Base-by-base conservation (phyloP, 441 rosid genomes). In the Brassica balearica region DNA sequence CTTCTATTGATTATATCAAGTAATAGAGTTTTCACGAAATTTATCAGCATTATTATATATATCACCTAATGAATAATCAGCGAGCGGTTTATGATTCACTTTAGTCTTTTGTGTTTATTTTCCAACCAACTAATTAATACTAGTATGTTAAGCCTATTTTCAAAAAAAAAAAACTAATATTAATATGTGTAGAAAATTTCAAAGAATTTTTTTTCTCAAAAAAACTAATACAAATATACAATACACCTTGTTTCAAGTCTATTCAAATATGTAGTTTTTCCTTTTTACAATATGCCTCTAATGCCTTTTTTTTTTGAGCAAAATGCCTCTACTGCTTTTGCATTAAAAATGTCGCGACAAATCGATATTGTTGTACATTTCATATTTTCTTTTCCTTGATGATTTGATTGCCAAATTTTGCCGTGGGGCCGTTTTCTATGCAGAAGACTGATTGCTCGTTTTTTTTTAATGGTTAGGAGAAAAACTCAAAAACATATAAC, bases 341-440 rank as follows among this genome's bases (percentile, higher is more conserved):
- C 59, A 29, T 60, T 17, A 46, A 19, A 43, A 46, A 27, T 48
- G 60, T 29, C 23, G 48, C 15, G 68, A 62, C 66, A 71, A 36
- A 23, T n/a, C 41, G 22, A 32, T 76, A 15, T 6, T 14, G 32
- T 23, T 61, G 65, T 22, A 32, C 69, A 62, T 62, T 62, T 69
- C 17, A 41, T 41, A 41, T 41, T 41, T 41, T 41, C 48, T 41
- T 8, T 41, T 41, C 8, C 12, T 41, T 41, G 12, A 76, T 76
- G 65, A 76, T 76, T 69, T 60, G 51, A 60, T 12, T 17, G 41
- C 10, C 62, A 20, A 69, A 34, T 34, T 48, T 41, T 69, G 69
- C 8, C 65, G n/a, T 76, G 80, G 75, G 75, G 22, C 74, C 70
- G 19, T 41, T 41, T 10, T 34, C 48, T 41, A 8, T 41, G 48